Conservation (phyloP, 1,284 basidiomycete species). For the Ceratobasidium sp. region DNA sequence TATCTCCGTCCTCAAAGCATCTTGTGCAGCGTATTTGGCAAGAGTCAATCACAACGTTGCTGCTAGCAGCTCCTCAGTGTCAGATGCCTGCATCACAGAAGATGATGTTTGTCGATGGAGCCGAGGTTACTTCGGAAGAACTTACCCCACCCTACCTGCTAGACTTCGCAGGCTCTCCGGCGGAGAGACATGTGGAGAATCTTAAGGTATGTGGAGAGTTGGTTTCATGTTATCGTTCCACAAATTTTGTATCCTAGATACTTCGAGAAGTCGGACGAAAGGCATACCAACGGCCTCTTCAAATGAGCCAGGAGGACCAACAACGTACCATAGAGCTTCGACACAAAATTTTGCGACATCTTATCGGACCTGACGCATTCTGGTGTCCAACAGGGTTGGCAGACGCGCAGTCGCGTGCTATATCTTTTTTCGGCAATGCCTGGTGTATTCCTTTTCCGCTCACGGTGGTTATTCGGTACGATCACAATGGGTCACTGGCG, state of each 20-base stretch:
- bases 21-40: constrained; percentile 85
- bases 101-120: constrained; percentile 71
- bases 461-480: constrained; percentile 79
- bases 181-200: constrained; percentile 84
- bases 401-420: constrained; percentile 58
- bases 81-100: constrained; percentile 72
- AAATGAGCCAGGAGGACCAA: constrained; percentile 57
- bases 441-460: constrained; percentile 87
- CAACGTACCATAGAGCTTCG: constrained; percentile 58
- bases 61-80: constrained; percentile 73
- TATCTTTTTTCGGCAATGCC: constrained; percentile 76
- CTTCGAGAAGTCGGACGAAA: constrained; percentile 74
- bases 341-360: constrained; percentile 68
- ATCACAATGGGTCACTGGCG: constrained; percentile 68
- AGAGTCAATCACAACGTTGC: constrained; percentile 78
- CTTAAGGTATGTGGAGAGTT: constrained; percentile 70
- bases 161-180: constrained; percentile 75
- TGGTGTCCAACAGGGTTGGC: constrained; percentile 63
- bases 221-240: not conserved
- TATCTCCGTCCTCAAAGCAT: constrained; percentile 73
- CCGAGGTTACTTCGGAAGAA: constrained; percentile 61
- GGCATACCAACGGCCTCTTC: constrained; percentile 68
- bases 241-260: constrained; percentile 61
- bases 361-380: constrained; percentile 77
- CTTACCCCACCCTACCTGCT: constrained; percentile 82